Evolutionary conservation across 352 stramenopile species (phyloP), one percentile per base, ranked within the genome.

Genomic region (Globisporangium heterothallicum): DNA sequence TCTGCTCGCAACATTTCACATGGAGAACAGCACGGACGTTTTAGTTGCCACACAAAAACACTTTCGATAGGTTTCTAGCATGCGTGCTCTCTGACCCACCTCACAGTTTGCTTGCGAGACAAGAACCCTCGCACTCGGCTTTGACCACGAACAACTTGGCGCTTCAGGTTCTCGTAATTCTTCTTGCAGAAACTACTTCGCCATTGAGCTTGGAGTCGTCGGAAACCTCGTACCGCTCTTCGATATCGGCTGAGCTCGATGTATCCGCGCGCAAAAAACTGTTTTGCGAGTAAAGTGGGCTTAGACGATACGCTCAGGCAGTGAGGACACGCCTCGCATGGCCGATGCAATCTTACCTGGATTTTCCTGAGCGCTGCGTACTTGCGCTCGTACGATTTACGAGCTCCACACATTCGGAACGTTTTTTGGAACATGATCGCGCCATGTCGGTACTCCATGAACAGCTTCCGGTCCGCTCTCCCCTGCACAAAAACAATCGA

Each of bases 151-250:
- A 92, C 59, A 48, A 85, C 67, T 56, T 82, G 69, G 41, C 66
- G 49, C 58, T 83, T 83, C 19, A 87, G 47, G 42, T 76, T 74
- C 42, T 74, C 78, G 62, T 84, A 90, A 43, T 57, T 79, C 25
- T 64, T 59, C 51, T 83, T 84, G 50, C 78, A 71, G 21, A 82
- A 81, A 36, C 74, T 82, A 29, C 76, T 72, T 35, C 81, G 68
- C 73, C 77, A 87, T 34, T 81, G 58, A 1, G 79, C 77, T 66
- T 90, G 79, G 5, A 90, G 61, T 9, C 77, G 63, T 19, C 71
- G 70, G 32, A 88, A 64, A 0, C 79, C 76, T 18, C 66, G 63
- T 6, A 68, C 63, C 14, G 70, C 59, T 0, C 75, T 75, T 46
- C 66, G 63, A 46, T 74, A 87, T 18, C 68, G 70, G 22, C 58